Evolutionary conservation across 441 rosid species (phyloP).

Genomic region (Pelargonium citronellum): DNA sequence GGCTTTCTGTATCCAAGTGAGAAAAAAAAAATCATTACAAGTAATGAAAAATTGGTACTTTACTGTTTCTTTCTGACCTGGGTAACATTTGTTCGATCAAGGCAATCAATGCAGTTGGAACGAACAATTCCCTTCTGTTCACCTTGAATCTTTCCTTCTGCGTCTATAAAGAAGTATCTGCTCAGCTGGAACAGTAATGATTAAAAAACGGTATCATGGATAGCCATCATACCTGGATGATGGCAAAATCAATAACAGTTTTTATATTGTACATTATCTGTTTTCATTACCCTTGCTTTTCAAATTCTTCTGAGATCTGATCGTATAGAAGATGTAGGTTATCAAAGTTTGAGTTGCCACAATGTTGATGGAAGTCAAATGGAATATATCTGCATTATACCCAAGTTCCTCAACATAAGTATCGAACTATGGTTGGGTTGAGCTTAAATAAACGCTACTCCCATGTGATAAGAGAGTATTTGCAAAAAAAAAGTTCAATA

Average conservation of each 20-base stretch:
- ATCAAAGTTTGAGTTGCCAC: constrained; percentile 80
- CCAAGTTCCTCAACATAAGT: constrained; percentile 2
- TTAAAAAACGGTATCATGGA: constrained; percentile 38
- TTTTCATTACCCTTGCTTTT: constrained; percentile 71
- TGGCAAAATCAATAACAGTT: constrained; percentile 20
- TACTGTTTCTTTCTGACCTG: constrained; percentile 48
- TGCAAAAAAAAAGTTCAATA: background rate
- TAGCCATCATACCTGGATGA: constrained; percentile 34
- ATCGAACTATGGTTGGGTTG: background rate
- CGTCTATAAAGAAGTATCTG: constrained; percentile 79
- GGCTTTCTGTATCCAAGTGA: constrained; percentile 12
- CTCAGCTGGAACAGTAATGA: constrained; percentile 58
- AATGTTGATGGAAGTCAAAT: constrained; percentile 75
- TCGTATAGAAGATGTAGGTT: constrained; percentile 68
- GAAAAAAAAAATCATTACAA: constrained; percentile 11
- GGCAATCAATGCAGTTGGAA: constrained; percentile 94
- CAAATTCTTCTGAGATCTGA: constrained; percentile 62
- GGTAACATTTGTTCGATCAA: constrained; percentile 94
- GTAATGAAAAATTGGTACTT: constrained; percentile 9
- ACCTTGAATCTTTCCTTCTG: constrained; percentile 54
- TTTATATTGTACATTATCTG: constrained; percentile 11
- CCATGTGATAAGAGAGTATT: constrained; percentile 4
- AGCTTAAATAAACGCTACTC: background rate
- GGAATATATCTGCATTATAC: constrained; percentile 60
- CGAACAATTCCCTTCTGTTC: constrained; percentile 90